Evolutionary conservation across 768 basidiomycete species (phyloP).

Genomic region (Trametes sanguinea): DNA sequence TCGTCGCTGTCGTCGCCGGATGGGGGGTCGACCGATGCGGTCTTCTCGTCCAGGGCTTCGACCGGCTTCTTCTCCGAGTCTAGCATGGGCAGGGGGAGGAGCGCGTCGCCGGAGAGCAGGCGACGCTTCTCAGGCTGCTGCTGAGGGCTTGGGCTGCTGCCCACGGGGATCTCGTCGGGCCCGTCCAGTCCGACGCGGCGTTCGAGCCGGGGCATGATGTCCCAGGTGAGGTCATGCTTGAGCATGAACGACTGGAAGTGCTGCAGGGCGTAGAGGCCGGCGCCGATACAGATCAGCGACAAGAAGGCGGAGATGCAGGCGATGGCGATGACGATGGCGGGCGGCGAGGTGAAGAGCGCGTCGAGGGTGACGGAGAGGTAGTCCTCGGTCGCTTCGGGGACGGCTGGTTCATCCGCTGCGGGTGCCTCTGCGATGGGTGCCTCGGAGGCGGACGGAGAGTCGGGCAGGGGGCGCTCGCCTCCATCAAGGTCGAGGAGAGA

Average conservation of each 20-base stretch:
- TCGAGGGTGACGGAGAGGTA: constrained; percentile 1
- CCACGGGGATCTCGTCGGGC: constrained; percentile 12
- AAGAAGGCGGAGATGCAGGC: constrained; percentile 26
- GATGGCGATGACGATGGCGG: constrained; percentile 24
- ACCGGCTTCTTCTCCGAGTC: constrained; percentile 14
- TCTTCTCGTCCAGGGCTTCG: constrained; percentile 20
- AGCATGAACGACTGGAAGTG: constrained; percentile 15
- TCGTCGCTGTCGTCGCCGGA: too few relatives aligned
- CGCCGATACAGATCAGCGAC: constrained; percentile 27
- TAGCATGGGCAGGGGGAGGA: not conserved
- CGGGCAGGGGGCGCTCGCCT: constrained; percentile 5
- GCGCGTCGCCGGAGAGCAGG: constrained; percentile 14
- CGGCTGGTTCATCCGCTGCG: not conserved
- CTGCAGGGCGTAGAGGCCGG: constrained; percentile 26
- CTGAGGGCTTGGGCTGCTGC: constrained; percentile 2
- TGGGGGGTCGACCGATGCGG: too few relatives aligned
- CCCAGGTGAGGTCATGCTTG: constrained; percentile 25
- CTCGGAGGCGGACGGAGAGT: not conserved
- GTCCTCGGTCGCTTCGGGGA: not conserved
- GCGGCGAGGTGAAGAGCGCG: constrained; percentile 4
- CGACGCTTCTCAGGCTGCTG: constrained; percentile 22
- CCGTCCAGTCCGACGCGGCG: constrained; percentile 20
- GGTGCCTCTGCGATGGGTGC: not conserved
- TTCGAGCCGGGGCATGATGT: constrained; percentile 26
- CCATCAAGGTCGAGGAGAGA: constrained; percentile 29